Evolutionary conservation across 495 filamentous ascomycete species (phyloP).

Genomic region (Hypoxylon fuscum): DNA sequence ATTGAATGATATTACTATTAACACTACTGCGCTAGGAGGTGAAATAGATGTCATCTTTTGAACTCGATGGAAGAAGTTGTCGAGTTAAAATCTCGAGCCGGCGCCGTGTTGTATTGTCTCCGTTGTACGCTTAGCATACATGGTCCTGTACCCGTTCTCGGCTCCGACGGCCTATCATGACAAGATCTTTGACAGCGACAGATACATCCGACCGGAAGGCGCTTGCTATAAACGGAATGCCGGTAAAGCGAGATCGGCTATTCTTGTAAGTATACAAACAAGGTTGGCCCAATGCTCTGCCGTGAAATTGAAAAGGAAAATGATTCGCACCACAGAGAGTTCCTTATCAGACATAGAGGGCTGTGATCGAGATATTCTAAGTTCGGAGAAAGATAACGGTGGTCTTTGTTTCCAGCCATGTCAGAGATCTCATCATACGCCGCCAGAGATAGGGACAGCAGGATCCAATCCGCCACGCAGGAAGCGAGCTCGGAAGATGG

Average conservation of each 20-base stretch:
- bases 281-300: background rate
- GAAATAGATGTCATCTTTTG: too few species aligned
- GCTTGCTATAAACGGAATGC: slow-evolving; percentile 10
- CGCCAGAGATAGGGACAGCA: slow-evolving; percentile 2
- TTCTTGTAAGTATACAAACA: slow-evolving; percentile 1
- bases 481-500: slow-evolving; percentile 29
- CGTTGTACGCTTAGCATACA: too few species aligned
- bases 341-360: background rate
- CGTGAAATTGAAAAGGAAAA: background rate
- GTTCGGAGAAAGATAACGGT: background rate
- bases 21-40: too few species aligned
- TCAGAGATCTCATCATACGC: slow-evolving; percentile 26
- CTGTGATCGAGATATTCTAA: background rate
- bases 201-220: background rate
- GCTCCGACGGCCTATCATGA: slow-evolving; percentile 14
- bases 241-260: slow-evolving; percentile 33
- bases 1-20: too few species aligned
- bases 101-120: too few species aligned
- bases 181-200: background rate
- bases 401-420: slow-evolving; percentile 10
- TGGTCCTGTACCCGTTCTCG: slow-evolving; percentile 17
- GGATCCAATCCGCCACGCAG: slow-evolving; percentile 5
- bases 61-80: too few species aligned
- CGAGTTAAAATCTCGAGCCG: too few species aligned
- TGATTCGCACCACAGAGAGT: background rate